Evolutionary conservation across 1,139 yeast species (phyloP), one percentile per base, ranked within the genome.

Genomic region (Yamadazyma friedrichii): DNA sequence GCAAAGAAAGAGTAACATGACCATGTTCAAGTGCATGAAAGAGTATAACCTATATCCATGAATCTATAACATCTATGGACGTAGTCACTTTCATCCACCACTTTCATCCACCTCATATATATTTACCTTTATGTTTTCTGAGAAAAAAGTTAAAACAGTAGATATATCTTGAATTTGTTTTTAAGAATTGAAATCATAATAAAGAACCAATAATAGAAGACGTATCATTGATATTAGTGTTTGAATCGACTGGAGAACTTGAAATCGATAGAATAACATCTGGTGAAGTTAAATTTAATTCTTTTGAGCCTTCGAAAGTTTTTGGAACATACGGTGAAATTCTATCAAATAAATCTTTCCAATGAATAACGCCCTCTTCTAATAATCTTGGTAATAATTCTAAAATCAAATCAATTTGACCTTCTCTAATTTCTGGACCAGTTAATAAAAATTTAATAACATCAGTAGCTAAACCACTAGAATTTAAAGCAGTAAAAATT

Each of bases 391-490:
- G 66, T 30, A 63, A 45, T 35, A 64, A 43, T 38, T 65, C 69
- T 13, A 52, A 43, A 6, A 60, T 47, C 33, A 65, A 55, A 33
- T 60, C 54, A 27, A 59, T 52, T 30, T 61, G 48, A 1, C 71
- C 71, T 10, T 45, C 42, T 46, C 70, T 55, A 2, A 66, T 59
- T 28, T 58, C 64, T 2, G 57, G 54, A 42, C 66, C 66, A 4
- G 65, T 59, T 25, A 65, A 50, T 3, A 59, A 40, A 39, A 54
- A 54, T 39, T 52, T 47, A 29, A 61, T 47, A 25, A 63, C 59
- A 33, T 65, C 67, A 27, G 54, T 41, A 4, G 65, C 68, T 39
- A 65, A 54, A 6, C 67, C 70, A 34, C 67, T 61, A 6, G 56
- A 56, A 42, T 51, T 61, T 40, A 65, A 50, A 9, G 70, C 69